Evolutionary conservation across 176 grass and related monocot genomes (phyloP), one percentile per base, ranked within the genome.

Genomic region (Oryza officinalis): DNA sequence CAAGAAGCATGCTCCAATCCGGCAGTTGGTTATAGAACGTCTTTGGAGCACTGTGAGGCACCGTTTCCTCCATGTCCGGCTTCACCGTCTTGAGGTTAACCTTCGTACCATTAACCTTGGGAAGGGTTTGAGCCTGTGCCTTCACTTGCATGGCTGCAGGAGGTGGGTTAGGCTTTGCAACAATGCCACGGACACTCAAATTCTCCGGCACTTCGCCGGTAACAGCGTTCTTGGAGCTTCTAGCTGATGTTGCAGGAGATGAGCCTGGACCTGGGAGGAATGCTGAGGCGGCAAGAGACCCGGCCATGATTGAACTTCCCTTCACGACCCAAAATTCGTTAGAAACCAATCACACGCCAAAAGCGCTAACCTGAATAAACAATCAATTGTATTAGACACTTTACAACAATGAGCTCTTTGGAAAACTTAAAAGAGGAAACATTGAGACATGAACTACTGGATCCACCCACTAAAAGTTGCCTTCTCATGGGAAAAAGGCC

Each of bases 61-160:
- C 20, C 10, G n/a, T 61, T 61, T 61, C 57, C 57, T 61, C 57
- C 57, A 23, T 25, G n/a, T 61, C 57, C 0, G 57, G n/a, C 22
- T 61, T 61, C 57, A 61, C 57, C 1, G 22, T 61, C 22, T 61
- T 61, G 57, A 61, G 22, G n/a, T 61, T 61, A 61, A 61, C 57
- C 57, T 61, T 61, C n/a, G 57, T 61, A 61, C 57, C 57, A 61
- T 61, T 61, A n/a, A 61, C 57, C 57, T 61, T 61, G 57, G 57
- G 57, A 12, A 61, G 57, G 9, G 57, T 11, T 25, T 61, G 57
- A 3, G 57, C 57, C 20, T 61, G 57, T 61, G 57, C 57, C 20
- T 61, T 61, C 11, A 61, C 57, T 61, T 61, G 57, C 57, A 61
- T 23, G 57, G 57, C 20, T 61, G 57, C 57, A 61, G 57, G 57